A percentile compares a stretch with the other conserved stretches of the same genome.
phyloP scores from a whole-genome alignment of 495 filamentous ascomycete species.

The Penicillium antarcticum region DNA sequence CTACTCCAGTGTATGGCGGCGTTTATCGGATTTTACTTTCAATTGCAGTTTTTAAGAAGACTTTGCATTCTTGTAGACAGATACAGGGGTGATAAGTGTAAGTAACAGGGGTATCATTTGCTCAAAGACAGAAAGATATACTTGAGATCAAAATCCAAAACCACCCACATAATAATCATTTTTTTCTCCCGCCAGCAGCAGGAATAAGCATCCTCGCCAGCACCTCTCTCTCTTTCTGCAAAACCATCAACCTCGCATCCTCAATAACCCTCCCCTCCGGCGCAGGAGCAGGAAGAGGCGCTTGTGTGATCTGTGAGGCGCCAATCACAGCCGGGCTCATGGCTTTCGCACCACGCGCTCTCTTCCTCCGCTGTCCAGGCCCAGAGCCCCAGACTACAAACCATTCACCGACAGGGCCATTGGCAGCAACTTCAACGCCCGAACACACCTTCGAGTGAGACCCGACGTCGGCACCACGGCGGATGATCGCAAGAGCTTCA shows the following conservation, averaged over 20 bases:
- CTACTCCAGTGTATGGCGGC: slow-evolving; percentile 12
- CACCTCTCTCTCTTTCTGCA: slow-evolving; percentile 43
- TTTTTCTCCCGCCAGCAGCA: slow-evolving; percentile 27
- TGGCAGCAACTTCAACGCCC: slow-evolving; percentile 28
- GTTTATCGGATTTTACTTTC: background rate
- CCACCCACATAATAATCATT: slow-evolving; percentile 10
- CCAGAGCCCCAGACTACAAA: slow-evolving; percentile 43
- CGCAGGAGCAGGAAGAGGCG: slow-evolving; percentile 18
- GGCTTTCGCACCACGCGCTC: slow-evolving; percentile 22
- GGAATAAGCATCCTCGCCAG: slow-evolving; percentile 37
- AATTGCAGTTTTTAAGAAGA: background rate
- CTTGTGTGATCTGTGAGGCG: slow-evolving; percentile 17
- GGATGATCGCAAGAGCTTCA: slow-evolving; percentile 31
- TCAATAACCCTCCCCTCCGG: slow-evolving; percentile 38
- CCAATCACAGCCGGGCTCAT: slow-evolving; percentile 20
- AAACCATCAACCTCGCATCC: slow-evolving; percentile 44
- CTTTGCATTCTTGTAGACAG: too few relatives aligned
- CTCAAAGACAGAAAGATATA: background rate
- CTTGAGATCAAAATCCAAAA: background rate
- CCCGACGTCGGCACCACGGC: slow-evolving; percentile 30
- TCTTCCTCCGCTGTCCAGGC: slow-evolving; percentile 30
- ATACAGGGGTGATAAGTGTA: background rate
- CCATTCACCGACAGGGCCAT: slow-evolving; percentile 34
- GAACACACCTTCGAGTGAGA: slow-evolving; percentile 42
- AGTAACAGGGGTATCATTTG: slow-evolving; percentile 1